Conservation (phyloP, 352 stramenopile genomes). For the Plasmopara viticola region DNA sequence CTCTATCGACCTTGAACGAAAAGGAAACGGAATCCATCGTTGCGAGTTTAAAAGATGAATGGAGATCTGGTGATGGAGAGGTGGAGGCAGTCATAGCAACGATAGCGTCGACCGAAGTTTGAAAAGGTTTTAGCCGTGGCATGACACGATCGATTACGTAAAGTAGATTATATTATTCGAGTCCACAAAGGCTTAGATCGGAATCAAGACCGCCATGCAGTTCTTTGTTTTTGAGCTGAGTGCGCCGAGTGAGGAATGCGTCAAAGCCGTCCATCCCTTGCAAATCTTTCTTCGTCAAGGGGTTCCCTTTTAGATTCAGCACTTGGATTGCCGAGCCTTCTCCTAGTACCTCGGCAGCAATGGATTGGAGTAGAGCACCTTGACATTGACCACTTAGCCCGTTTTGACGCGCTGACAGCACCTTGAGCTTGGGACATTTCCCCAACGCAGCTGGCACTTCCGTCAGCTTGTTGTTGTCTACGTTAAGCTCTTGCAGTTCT, state of each 20-base stretch:
- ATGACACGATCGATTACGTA: too few species aligned
- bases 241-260: slow-evolving; percentile 66
- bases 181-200: slow-evolving; percentile 74
- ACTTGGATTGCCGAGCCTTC: slow-evolving; percentile 59
- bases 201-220: slow-evolving; percentile 72
- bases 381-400: slow-evolving; percentile 23
- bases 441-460: slow-evolving; percentile 43
- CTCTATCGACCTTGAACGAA: slow-evolving; percentile 1
- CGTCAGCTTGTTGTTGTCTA: slow-evolving; percentile 55
- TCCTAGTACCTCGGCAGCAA: slow-evolving; percentile 49
- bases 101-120: slow-evolving; percentile 4
- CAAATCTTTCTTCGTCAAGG: slow-evolving; percentile 71
- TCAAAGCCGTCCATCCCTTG: slow-evolving; percentile 75
- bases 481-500: slow-evolving; percentile 57
- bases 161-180: slow-evolving; percentile 35
- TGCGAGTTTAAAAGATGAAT: slow-evolving; percentile 16
- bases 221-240: slow-evolving; percentile 82
- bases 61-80: slow-evolving; percentile 16
- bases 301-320: slow-evolving; percentile 78
- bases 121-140: too few species aligned
- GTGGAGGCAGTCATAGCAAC: slow-evolving; percentile 15
- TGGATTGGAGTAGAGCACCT: slow-evolving; percentile 28
- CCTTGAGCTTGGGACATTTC: slow-evolving; percentile 59
- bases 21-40: slow-evolving; percentile 11
- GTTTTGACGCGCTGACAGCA: slow-evolving; percentile 64